phyloP scores from a whole-genome alignment of 2,329 filamentous ascomycete species.

The Sordariomycetes sp. region DNA sequence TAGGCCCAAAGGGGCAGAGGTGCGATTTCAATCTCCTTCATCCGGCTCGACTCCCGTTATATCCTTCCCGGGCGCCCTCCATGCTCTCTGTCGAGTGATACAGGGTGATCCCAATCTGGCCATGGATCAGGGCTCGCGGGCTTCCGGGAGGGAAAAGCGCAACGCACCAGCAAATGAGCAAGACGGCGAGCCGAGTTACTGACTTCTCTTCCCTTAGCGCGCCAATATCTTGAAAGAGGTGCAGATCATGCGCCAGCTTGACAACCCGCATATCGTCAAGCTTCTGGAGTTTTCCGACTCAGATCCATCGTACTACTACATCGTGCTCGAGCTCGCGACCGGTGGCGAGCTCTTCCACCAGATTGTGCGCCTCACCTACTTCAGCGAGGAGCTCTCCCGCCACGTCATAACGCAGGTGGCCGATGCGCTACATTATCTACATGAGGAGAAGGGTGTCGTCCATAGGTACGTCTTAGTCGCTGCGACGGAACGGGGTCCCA shows the following conservation, averaged over 20 bases:
- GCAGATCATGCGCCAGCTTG: constrained; percentile 93
- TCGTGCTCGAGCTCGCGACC: constrained; percentile 87
- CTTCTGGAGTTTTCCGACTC: constrained; percentile 92
- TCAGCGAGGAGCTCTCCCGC: constrained; percentile 88
- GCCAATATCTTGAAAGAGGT: constrained; percentile 98
- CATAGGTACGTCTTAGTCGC: constrained; percentile 58
- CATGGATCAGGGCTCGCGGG: neutral
- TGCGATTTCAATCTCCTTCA: constrained; percentile 44
- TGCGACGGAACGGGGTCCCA: constrained; percentile 14
- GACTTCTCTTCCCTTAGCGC: constrained; percentile 44
- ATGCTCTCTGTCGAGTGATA: neutral
- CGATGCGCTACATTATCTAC: constrained; percentile 81
- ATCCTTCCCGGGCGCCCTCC: neutral
- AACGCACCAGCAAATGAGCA: neutral
- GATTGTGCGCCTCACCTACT: constrained; percentile 95
- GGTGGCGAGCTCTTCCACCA: constrained; percentile 97
- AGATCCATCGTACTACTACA: constrained; percentile 93
- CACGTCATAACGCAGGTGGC: constrained; percentile 95
- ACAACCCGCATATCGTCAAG: constrained; percentile 93
- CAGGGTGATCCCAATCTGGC: neutral
- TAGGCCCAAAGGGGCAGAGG: constrained; percentile 92
- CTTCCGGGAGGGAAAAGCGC: neutral
- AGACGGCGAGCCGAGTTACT: neutral
- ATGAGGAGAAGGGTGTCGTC: constrained; percentile 90
- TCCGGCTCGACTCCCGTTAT: neutral